phyloP scores from a whole-genome alignment of 2,329 filamentous ascomycete species.

The Penicillium verrucosum region DNA sequence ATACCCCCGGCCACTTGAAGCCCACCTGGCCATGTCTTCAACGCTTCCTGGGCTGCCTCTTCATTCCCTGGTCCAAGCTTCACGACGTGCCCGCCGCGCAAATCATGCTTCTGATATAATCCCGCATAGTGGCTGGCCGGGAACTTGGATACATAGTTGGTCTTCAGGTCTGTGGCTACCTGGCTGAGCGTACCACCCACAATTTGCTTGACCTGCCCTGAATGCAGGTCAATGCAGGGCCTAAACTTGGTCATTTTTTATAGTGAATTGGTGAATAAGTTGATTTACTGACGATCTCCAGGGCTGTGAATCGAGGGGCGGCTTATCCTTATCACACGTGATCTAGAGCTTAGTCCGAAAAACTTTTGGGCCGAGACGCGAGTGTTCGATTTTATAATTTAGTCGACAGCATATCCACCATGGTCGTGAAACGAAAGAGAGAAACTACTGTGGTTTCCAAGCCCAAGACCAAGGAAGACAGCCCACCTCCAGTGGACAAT shows the following conservation, averaged over 20 bases:
- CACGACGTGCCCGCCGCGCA: constrained; percentile 86
- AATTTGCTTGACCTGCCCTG: constrained; percentile 98
- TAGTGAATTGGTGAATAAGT: constrained; percentile 5
- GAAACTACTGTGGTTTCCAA: constrained; percentile 33
- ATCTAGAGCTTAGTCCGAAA: constrained; percentile 16
- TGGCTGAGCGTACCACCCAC: constrained; percentile 87
- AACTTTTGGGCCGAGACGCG: constrained; percentile 18
- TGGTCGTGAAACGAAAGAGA: constrained; percentile 51
- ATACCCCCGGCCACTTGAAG: constrained; percentile 95
- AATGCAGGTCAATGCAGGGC: constrained; percentile 94
- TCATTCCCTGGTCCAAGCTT: constrained; percentile 91
- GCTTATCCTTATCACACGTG: constrained; percentile 41
- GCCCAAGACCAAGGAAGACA: constrained; percentile 22
- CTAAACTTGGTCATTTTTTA: constrained; percentile 81
- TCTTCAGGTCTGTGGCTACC: constrained; percentile 66
- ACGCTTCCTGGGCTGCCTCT: constrained; percentile 71
- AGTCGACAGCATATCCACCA: constrained; percentile 19
- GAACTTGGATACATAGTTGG: constrained; percentile 86
- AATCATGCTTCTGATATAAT: constrained; percentile 71
- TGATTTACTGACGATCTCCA: neutral
- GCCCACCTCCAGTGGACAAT: constrained; percentile 21
- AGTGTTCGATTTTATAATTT: neutral
- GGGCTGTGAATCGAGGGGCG: constrained; percentile 11
- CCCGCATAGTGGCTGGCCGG: constrained; percentile 76
- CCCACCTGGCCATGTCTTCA: constrained; percentile 72